Percentiles rank a stretch among this genome's conserved stretches.
Conservation (phyloP, 306 rosid genomes). For the Macrotyloma uniflorum region DNA sequence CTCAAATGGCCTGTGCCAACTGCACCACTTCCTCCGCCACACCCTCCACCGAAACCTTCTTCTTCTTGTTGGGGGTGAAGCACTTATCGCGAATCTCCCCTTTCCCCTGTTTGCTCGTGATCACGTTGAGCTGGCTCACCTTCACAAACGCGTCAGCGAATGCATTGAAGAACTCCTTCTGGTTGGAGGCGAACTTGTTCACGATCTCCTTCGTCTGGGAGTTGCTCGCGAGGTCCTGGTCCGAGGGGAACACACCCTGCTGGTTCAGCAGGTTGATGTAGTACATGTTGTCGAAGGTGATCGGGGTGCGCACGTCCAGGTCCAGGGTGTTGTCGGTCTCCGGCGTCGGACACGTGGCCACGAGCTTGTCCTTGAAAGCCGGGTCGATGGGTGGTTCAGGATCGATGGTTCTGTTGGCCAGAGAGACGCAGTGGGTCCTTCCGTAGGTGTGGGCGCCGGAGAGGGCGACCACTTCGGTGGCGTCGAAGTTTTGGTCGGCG, state of each 20-base stretch:
- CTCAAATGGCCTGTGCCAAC: neutral
- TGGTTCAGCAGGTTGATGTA: slow-evolving; percentile 58
- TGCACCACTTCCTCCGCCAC: slow-evolving; percentile 18
- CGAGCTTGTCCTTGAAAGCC: slow-evolving; percentile 22
- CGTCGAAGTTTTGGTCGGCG: slow-evolving; percentile 25
- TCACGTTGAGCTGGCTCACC: slow-evolving; percentile 59
- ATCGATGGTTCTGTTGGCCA: slow-evolving; percentile 40
- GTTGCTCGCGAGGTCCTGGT: slow-evolving; percentile 51
- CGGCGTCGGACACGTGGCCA: slow-evolving; percentile 22
- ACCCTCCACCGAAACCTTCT: neutral
- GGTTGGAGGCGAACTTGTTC: slow-evolving; percentile 45
- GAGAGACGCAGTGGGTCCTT: slow-evolving; percentile 42
- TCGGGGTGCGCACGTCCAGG: slow-evolving; percentile 49
- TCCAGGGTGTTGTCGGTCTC: slow-evolving; percentile 3
- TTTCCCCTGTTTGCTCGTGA: slow-evolving; percentile 24
- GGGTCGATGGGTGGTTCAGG: slow-evolving; percentile 40
- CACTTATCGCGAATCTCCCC: slow-evolving; percentile 54
- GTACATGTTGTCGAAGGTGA: slow-evolving; percentile 60
- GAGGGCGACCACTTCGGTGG: slow-evolving; percentile 60
- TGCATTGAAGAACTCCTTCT: slow-evolving; percentile 49
- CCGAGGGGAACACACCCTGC: slow-evolving; percentile 61
- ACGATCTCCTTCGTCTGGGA: slow-evolving; percentile 49
- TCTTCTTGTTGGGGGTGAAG: neutral
- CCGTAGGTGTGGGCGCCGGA: slow-evolving; percentile 71
- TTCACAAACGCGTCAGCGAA: slow-evolving; percentile 52